phyloP scores from a whole-genome alignment of 495 filamentous ascomycete genomes.

The Xylaria acuta region DNA sequence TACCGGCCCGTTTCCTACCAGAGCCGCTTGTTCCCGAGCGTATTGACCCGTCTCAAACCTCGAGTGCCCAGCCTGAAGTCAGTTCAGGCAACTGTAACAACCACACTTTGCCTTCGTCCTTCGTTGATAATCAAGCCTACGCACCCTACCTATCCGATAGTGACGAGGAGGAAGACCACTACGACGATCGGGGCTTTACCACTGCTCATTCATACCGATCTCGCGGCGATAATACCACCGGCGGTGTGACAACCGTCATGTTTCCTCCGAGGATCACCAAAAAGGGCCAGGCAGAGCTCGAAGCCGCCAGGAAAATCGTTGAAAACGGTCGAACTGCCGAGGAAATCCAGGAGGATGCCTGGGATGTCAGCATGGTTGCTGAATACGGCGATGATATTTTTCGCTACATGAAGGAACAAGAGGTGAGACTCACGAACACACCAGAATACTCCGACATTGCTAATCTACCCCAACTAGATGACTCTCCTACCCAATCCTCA shows the following conservation, averaged over 20 bases:
- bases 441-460: background rate
- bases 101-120: constrained; percentile 13
- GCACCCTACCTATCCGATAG: constrained; percentile 51
- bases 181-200: constrained; percentile 82
- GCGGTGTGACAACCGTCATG: constrained; percentile 70
- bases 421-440: constrained; percentile 65
- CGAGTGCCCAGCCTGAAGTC: background rate
- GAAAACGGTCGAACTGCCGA: constrained; percentile 57
- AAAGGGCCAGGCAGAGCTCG: constrained; percentile 69
- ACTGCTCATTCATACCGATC: constrained; percentile 76
- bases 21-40: background rate
- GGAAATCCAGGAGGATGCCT: constrained; percentile 75
- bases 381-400: constrained; percentile 98
- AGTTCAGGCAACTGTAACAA: background rate
- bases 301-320: constrained; percentile 70
- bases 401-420: constrained; percentile 82
- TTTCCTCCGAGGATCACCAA: constrained; percentile 68
- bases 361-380: constrained; percentile 97
- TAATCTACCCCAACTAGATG: constrained; percentile 54
- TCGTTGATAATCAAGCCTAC: constrained; percentile 25
- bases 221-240: constrained; percentile 81
- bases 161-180: constrained; percentile 76
- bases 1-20: background rate
- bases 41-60: background rate
- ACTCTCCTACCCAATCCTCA: constrained; percentile 82